Conservation (phyloP, 805 yeast species). For the Saturnispora hagleri region DNA sequence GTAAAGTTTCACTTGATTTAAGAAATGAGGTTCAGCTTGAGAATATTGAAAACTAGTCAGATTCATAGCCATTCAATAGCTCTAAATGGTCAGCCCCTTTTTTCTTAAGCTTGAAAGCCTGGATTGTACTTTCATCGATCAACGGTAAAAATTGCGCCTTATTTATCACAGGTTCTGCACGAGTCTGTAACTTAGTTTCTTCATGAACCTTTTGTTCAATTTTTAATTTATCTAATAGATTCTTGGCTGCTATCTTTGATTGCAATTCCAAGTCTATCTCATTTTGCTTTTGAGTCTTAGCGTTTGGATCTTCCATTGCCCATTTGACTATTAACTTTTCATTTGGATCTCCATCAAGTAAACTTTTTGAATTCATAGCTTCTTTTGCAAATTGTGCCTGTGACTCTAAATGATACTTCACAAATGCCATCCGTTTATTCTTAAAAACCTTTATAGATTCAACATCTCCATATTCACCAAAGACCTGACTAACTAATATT, state of each 20-base stretch:
- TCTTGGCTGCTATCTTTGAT: conserved; percentile 39
- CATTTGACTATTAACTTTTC: conserved; percentile 69
- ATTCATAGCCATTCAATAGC: conserved; percentile 33
- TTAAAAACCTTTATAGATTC: conserved; percentile 46
- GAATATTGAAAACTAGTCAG: conserved; percentile 21
- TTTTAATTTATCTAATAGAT: conserved; percentile 28
- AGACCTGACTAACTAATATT: conserved; percentile 36
- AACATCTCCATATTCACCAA: conserved; percentile 69
- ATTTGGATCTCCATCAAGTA: conserved; percentile 27
- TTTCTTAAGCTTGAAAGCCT: background rate
- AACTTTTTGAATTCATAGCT: conserved; percentile 52
- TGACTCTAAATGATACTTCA: conserved; percentile 56
- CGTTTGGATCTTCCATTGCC: conserved; percentile 53
- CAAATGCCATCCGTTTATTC: conserved; percentile 62
- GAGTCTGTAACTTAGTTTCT: background rate
- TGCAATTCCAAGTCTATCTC: conserved; percentile 28
- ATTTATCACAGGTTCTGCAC: background rate
- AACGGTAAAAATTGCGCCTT: background rate
- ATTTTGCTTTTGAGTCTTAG: conserved; percentile 13
- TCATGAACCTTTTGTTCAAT: background rate
- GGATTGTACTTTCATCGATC: background rate
- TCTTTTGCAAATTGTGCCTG: conserved; percentile 94
- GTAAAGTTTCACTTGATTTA: conserved; percentile 2
- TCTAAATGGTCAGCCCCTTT: background rate
- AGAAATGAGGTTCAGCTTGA: background rate